Conservation (phyloP, 2,329 filamentous ascomycete species). For the Penicillium sp. region DNA sequence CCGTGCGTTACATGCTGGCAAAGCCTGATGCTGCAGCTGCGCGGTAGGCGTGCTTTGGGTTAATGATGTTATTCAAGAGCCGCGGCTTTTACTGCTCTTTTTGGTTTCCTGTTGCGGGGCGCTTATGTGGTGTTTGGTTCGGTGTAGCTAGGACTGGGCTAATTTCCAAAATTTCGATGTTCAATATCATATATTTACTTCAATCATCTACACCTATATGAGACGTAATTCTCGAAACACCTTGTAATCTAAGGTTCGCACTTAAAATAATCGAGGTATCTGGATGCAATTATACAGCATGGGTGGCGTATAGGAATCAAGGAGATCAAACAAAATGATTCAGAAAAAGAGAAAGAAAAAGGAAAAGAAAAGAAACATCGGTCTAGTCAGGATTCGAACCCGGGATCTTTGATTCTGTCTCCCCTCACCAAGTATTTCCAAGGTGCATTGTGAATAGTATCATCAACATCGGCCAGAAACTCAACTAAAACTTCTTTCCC, state of each 20-base stretch:
- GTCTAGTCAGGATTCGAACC: no score
- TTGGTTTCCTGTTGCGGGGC: slow-evolving; percentile 19
- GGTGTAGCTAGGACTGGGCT: slow-evolving; percentile 20
- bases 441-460: background rate
- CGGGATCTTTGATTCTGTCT: background rate
- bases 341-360: no score
- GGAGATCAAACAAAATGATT: no score
- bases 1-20: slow-evolving; percentile 62
- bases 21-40: slow-evolving; percentile 39
- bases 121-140: slow-evolving; percentile 26
- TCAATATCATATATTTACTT: background rate
- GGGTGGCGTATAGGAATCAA: no score
- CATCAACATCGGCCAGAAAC: background rate
- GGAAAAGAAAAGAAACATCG: no score
- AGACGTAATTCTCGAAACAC: no score
- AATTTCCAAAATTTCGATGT: slow-evolving; percentile 16
- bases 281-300: slow-evolving; percentile 22
- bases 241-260: no score
- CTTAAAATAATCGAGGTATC: no score
- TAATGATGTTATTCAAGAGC: slow-evolving; percentile 1
- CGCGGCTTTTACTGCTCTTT: slow-evolving; percentile 9
- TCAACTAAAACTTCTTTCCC: background rate
- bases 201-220: no score
- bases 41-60: background rate
- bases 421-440: background rate